Percentiles rank a stretch among this genome's conserved stretches.
phyloP scores from a whole-genome alignment of 2,329 filamentous ascomycete species.

The Catunica adiposa region DNA sequence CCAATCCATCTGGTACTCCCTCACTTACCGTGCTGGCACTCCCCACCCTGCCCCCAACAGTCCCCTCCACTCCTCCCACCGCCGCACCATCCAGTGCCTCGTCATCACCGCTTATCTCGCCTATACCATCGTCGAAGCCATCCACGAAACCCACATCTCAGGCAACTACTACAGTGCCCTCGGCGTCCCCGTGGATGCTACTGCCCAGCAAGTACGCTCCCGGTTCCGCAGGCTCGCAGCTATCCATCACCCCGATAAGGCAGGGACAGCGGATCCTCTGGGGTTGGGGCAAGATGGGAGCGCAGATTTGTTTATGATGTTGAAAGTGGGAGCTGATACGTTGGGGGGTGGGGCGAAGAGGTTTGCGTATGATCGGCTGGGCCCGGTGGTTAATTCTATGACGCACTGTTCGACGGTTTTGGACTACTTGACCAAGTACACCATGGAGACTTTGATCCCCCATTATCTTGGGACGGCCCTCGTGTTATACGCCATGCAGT shows the following conservation, averaged over 20 bases:
- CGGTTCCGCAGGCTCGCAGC: conserved; percentile 64
- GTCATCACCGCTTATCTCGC: conserved; percentile 72
- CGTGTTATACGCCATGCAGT: conserved; percentile 42
- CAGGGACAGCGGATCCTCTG: conserved; percentile 14
- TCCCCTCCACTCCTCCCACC: conserved; percentile 54
- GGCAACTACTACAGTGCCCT: conserved; percentile 70
- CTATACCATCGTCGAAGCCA: conserved; percentile 86
- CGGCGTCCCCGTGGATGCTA: conserved; percentile 48
- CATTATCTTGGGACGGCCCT: conserved; percentile 44
- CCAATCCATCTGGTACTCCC: conserved; percentile 69
- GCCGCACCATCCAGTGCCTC: conserved; percentile 65
- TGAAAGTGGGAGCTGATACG: conserved; percentile 71
- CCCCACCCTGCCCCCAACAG: conserved; percentile 56
- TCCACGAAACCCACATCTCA: conserved; percentile 55
- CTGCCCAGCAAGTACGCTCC: conserved; percentile 64
- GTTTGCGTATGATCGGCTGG: conserved; percentile 84
- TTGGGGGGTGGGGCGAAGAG: conserved; percentile 59
- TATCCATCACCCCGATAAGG: conserved; percentile 73
- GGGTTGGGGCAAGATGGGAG: conserved; percentile 19
- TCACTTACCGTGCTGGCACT: conserved; percentile 79
- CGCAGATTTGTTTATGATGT: conserved; percentile 51
- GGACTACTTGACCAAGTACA: conserved; percentile 56
- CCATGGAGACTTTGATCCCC: conserved; percentile 37
- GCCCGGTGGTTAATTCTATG: conserved; percentile 53
- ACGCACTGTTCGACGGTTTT: conserved; percentile 47